Conservation (phyloP, 2,329 filamentous ascomycete genomes). For the Penicillium sp. region DNA sequence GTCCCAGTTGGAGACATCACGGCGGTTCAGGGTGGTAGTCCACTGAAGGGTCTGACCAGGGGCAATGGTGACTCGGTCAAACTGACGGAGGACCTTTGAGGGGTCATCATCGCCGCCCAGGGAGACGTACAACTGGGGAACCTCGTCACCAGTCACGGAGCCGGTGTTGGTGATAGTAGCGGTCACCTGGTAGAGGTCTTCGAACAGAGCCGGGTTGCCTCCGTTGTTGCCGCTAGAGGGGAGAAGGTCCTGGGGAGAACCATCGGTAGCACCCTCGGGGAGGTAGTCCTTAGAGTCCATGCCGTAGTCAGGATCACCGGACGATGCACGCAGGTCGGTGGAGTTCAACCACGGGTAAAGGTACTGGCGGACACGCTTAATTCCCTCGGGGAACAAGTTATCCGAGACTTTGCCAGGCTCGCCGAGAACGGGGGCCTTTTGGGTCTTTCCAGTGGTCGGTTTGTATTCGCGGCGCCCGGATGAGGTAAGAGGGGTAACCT, state of each 20-base stretch:
- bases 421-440: slow-evolving; percentile 55
- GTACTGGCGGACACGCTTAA: slow-evolving; percentile 54
- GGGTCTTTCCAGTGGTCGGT: slow-evolving; percentile 54
- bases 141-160: slow-evolving; percentile 50
- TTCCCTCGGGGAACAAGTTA: slow-evolving; percentile 57
- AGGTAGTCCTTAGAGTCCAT: slow-evolving; percentile 50
- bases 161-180: slow-evolving; percentile 56
- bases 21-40: slow-evolving; percentile 67
- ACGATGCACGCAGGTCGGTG: slow-evolving; percentile 54
- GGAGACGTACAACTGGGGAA: slow-evolving; percentile 66
- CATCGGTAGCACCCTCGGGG: slow-evolving; percentile 52
- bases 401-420: slow-evolving; percentile 49
- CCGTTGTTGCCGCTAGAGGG: slow-evolving; percentile 60
- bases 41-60: slow-evolving; percentile 69
- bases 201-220: slow-evolving; percentile 58
- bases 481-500: slow-evolving; percentile 47
- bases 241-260: slow-evolving; percentile 56
- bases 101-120: slow-evolving; percentile 76
- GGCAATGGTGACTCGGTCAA: slow-evolving; percentile 72
- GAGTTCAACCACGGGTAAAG: slow-evolving; percentile 67
- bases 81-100: slow-evolving; percentile 68
- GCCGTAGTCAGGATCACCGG: slow-evolving; percentile 57
- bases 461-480: slow-evolving; percentile 56
- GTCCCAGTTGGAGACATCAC: slow-evolving; percentile 89
- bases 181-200: slow-evolving; percentile 50